Evolutionary conservation across 1,284 basidiomycete species (phyloP).

Genomic region (Sanghuangporus baumii): DNA sequence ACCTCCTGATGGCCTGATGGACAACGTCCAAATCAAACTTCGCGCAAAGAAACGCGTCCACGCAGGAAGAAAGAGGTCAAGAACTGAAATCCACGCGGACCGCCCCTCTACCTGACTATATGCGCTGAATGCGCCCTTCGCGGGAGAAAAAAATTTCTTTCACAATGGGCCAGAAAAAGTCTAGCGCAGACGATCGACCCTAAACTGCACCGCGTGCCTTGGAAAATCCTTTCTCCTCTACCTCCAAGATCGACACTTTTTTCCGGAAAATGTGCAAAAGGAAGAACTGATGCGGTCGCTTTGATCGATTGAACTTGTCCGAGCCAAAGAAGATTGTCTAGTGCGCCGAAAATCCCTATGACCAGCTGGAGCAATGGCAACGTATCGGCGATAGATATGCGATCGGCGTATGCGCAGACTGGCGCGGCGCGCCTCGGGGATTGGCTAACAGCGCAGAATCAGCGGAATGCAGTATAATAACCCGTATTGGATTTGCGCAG

Average conservation of each 20-base stretch:
- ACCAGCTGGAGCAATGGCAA: no score
- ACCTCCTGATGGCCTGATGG: not conserved
- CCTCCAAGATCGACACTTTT: not conserved
- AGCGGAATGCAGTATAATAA: not conserved
- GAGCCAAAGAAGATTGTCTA: no score
- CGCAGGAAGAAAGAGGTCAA: not conserved
- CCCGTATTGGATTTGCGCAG: no score
- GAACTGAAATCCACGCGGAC: not conserved
- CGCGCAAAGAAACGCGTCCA: not conserved
- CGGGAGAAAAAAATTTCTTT: no score
- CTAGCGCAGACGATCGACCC: not conserved
- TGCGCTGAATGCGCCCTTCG: not conserved
- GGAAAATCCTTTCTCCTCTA: not conserved
- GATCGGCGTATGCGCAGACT: not conserved
- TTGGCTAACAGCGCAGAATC: not conserved
- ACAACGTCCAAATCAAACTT: not conserved
- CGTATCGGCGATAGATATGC: not conserved
- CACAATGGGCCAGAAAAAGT: not conserved
- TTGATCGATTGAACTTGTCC: no score
- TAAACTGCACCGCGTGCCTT: not conserved
- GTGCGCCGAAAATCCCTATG: no score
- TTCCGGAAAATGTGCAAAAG: not conserved
- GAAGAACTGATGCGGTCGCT: not conserved
- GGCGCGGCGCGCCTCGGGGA: not conserved
- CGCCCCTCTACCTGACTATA: not conserved